These are phyloP conservation scores for Blastobotrys buckinghamii DNA, from an alignment of 1,139 yeast genomes.

Conservation along the genomic window DNA sequence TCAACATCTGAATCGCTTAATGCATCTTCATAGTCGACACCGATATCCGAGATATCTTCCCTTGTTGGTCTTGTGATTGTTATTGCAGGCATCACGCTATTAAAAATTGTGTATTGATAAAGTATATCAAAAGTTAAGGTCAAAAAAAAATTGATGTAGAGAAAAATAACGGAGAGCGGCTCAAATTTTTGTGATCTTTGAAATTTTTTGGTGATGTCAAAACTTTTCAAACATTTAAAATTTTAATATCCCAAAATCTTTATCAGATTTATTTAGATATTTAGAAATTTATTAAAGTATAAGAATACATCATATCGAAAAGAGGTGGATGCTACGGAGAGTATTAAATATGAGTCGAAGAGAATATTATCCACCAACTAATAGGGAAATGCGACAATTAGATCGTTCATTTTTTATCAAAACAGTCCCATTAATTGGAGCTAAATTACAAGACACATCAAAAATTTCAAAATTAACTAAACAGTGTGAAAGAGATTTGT, in stretches of 20 bases:
- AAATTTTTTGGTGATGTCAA: neutral
- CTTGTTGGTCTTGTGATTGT: slow-evolving; percentile 12
- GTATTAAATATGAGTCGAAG: neutral
- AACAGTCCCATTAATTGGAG: slow-evolving; percentile 55
- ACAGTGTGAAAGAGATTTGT: slow-evolving; percentile 47
- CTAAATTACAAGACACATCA: slow-evolving; percentile 63
- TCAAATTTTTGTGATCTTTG: too few relatives aligned
- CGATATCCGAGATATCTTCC: neutral
- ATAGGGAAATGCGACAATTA: slow-evolving; percentile 57
- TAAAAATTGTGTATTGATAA: neutral
- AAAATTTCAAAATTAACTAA: slow-evolving; percentile 44
- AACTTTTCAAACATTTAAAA: neutral
- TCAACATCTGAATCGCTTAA: slow-evolving; percentile 17
- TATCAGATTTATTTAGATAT: neutral
- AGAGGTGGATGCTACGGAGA: neutral
- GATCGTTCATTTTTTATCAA: slow-evolving; percentile 60
- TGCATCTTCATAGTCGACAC: slow-evolving; percentile 15
- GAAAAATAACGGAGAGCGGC: neutral
- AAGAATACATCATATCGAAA: neutral
- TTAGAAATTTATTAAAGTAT: neutral
- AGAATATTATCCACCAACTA: slow-evolving; percentile 52
- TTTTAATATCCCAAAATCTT: neutral
- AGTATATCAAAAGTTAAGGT: neutral
- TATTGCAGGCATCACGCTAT: slow-evolving; percentile 12
- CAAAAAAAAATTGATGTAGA: neutral